Conservation (phyloP, 1,284 basidiomycete species). For the Macrocybe sp. region DNA sequence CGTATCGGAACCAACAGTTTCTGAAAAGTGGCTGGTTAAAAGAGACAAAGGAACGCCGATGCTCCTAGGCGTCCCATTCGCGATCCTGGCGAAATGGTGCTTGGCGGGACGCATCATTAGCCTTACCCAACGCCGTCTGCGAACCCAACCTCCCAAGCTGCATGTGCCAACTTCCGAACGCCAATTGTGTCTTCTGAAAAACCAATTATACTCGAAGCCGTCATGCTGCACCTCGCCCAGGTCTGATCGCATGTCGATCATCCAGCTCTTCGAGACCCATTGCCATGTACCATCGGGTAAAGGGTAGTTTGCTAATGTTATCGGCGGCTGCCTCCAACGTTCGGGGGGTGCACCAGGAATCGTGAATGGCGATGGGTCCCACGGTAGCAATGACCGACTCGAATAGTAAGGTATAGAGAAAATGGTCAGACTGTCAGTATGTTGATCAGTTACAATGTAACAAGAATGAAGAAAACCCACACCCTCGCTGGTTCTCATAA, state of each 20-base stretch:
- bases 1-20: too few species aligned
- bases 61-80: neutral
- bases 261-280: conserved; percentile 76
- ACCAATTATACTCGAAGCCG: conserved; percentile 81
- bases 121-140: conserved; percentile 71
- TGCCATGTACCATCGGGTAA: conserved; percentile 76
- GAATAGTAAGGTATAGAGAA: conserved; percentile 75
- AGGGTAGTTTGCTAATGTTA: conserved; percentile 62
- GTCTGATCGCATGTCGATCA: conserved; percentile 81
- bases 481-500: conserved; percentile 76
- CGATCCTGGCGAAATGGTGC: too few species aligned
- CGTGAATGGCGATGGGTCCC: conserved; percentile 74
- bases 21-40: too few species aligned
- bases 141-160: conserved; percentile 65
- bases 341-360: conserved; percentile 39
- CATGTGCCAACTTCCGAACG: conserved; percentile 51
- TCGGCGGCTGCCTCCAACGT: conserved; percentile 42
- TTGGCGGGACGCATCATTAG: conserved; percentile 69
- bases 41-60: neutral
- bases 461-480: conserved; percentile 16
- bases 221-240: conserved; percentile 70
- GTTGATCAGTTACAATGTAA: conserved; percentile 3
- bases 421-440: conserved; percentile 49
- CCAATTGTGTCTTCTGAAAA: conserved; percentile 64
- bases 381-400: conserved; percentile 58